Conservation (phyloP, 441 rosid genomes). For the Syzygium malaccense region DNA sequence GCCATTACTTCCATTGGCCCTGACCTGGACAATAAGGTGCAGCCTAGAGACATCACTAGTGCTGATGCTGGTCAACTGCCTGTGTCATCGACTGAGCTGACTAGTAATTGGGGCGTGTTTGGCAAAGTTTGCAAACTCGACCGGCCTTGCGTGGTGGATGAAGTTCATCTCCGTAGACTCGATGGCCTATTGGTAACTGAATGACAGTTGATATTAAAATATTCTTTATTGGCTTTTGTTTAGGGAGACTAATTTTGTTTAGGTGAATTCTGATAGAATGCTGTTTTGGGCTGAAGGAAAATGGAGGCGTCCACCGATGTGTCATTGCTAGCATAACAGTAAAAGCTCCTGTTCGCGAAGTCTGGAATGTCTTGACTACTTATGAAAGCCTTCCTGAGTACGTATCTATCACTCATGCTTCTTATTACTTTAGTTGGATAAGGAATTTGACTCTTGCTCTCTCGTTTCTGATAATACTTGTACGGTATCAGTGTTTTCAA, state of each 20-base stretch:
- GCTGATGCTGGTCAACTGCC: conserved; percentile 31
- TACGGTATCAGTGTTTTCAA: neutral
- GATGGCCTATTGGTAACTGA: conserved; percentile 84
- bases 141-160: conserved; percentile 78
- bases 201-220: conserved; percentile 15
- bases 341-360: conserved; percentile 86
- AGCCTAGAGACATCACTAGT: conserved; percentile 19
- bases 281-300: conserved; percentile 61
- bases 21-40: conserved; percentile 19
- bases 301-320: conserved; percentile 95
- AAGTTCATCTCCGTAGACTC: conserved; percentile 94
- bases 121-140: conserved; percentile 82
- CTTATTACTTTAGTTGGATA: neutral
- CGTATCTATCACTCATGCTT: conserved; percentile 8
- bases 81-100: conserved; percentile 44
- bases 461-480: neutral
- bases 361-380: conserved; percentile 89
- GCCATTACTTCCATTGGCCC: conserved; percentile 20
- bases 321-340: conserved; percentile 94
- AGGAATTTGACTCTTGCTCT: neutral
- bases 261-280: conserved; percentile 20
- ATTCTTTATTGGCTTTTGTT: conserved; percentile 10
- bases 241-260: conserved; percentile 6
- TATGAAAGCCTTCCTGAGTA: conserved; percentile 98
- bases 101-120: conserved; percentile 65